Conservation (phyloP, 768 basidiomycete genomes). For the Punctularia strigosozonata region DNA sequence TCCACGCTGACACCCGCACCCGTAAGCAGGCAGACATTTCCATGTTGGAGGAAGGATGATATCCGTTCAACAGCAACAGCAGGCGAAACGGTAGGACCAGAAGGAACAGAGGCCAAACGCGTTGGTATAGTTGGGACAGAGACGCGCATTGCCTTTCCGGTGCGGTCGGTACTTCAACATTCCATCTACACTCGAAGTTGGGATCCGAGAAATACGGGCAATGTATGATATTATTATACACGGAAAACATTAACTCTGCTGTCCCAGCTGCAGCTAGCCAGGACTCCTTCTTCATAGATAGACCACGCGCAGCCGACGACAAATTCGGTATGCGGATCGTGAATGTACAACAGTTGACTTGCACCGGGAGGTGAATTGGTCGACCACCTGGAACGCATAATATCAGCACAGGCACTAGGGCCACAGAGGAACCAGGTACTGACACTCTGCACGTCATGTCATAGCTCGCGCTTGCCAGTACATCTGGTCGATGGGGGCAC, state of each 20-base stretch:
- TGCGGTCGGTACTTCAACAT: no score
- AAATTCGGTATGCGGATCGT: conserved; percentile 90
- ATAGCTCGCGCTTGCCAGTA: conserved; percentile 69
- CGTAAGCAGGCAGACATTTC: conserved; percentile 68
- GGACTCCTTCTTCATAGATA: conserved; percentile 75
- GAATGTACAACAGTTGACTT: conserved; percentile 50
- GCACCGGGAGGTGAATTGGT: conserved; percentile 42
- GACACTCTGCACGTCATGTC: conserved; percentile 95
- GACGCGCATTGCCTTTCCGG: no score
- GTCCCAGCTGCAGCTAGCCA: conserved; percentile 93
- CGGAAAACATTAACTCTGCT: conserved; percentile 71
- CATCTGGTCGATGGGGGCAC: conserved; percentile 67
- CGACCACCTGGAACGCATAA: conserved; percentile 42
- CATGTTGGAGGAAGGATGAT: conserved; percentile 50
- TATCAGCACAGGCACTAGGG: neutral
- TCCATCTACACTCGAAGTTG: no score
- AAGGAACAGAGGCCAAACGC: conserved; percentile 33
- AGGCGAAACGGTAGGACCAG: conserved; percentile 26
- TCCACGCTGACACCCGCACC: conserved; percentile 95
- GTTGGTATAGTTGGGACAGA: conserved; percentile 69
- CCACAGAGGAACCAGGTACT: conserved; percentile 17
- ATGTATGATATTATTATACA: no score
- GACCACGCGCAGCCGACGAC: conserved; percentile 89
- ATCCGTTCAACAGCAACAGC: conserved; percentile 49
- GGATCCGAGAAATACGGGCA: no score